phyloP scores from a whole-genome alignment of 2,329 filamentous ascomycete species.

The Xylaria sp. region DNA sequence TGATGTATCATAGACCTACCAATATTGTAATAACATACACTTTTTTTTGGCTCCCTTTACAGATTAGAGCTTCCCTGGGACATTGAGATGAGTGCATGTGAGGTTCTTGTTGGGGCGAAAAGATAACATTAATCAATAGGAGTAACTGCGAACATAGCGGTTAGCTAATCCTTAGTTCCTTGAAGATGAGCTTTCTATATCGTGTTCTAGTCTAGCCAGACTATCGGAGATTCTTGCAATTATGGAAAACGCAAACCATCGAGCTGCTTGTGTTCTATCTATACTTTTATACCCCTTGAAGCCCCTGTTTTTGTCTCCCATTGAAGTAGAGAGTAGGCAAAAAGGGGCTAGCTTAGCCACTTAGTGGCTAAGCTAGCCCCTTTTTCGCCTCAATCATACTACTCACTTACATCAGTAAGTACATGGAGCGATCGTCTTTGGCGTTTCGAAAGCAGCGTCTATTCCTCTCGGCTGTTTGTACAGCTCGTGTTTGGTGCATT shows the following conservation, averaged over 20 bases:
- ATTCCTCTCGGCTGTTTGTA: not conserved
- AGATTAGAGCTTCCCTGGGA: not conserved
- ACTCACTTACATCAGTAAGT: not conserved
- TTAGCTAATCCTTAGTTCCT: too few relatives aligned
- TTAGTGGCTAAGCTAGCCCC: too few relatives aligned
- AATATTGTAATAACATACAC: conserved; percentile 42
- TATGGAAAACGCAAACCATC: too few relatives aligned
- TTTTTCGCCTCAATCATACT: too few relatives aligned
- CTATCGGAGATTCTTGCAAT: too few relatives aligned
- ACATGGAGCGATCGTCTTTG: not conserved
- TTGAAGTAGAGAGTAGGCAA: not conserved
- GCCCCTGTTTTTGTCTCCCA: too few relatives aligned
- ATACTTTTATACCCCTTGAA: too few relatives aligned
- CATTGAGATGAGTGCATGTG: too few relatives aligned
- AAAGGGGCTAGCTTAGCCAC: not conserved
- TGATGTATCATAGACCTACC: conserved; percentile 41
- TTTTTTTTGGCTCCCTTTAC: not conserved
- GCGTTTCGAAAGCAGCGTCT: too few relatives aligned
- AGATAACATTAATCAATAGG: not conserved
- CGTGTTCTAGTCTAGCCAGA: too few relatives aligned
- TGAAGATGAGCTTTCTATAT: too few relatives aligned
- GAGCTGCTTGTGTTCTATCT: too few relatives aligned
- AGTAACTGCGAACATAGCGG: not conserved
- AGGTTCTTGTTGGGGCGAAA: not conserved
- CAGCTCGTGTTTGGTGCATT: not conserved